Evolutionary conservation across 2,329 filamentous ascomycete species (phyloP).

Genomic region (Calonectria ilicicola): DNA sequence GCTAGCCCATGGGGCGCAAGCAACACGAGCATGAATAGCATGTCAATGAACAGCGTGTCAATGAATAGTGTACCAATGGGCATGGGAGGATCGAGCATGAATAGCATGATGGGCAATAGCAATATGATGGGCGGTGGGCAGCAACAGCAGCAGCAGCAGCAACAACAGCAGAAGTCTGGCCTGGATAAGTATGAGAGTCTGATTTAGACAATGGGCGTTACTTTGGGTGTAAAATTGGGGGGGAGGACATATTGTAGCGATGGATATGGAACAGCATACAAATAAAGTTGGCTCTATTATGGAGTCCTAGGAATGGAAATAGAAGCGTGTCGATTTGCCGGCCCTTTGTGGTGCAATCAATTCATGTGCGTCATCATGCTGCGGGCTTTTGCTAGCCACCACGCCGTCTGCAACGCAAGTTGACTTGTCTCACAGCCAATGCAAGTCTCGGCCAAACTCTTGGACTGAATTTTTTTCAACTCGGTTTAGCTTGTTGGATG

Average conservation of each 20-base stretch:
- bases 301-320: slow-evolving; percentile 4
- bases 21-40: slow-evolving; percentile 25
- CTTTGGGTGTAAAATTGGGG: background rate
- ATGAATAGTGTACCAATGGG: slow-evolving; percentile 9
- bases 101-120: slow-evolving; percentile 43
- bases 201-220: slow-evolving; percentile 54
- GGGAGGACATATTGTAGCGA: slow-evolving; percentile 9
- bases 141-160: background rate
- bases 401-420: background rate
- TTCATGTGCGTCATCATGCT: background rate
- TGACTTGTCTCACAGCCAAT: background rate
- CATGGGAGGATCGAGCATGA: slow-evolving; percentile 32
- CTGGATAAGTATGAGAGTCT: slow-evolving; percentile 78
- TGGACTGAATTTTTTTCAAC: background rate
- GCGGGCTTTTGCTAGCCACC: background rate
- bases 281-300: background rate
- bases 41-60: no score
- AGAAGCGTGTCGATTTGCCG: background rate
- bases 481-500: background rate
- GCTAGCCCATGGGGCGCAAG: slow-evolving; percentile 41
- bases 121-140: slow-evolving; percentile 42
- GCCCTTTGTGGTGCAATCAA: background rate
- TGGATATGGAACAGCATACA: slow-evolving; percentile 5
- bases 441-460: background rate
- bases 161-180: slow-evolving; percentile 57